phyloP scores from a whole-genome alignment of 129 eudicot species.

The sunflower (Helianthus annuus) region DNA sequence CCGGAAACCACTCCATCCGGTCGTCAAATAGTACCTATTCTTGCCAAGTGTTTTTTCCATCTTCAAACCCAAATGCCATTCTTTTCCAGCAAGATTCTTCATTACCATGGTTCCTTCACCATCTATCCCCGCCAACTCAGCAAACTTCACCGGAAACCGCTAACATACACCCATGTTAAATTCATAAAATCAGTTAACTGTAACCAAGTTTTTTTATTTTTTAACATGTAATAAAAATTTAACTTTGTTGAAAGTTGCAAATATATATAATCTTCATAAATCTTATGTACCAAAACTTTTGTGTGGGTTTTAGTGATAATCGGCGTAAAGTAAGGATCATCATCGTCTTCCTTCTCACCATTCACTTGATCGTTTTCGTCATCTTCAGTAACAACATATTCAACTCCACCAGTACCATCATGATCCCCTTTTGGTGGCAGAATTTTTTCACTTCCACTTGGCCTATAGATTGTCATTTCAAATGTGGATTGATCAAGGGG shows the following conservation, averaged over 20 bases:
- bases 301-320: background rate
- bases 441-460: background rate
- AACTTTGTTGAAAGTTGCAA: background rate
- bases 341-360: background rate
- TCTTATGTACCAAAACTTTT: slow-evolving; percentile 1
- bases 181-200: background rate
- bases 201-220: background rate
- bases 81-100: slow-evolving; percentile 23
- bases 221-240: background rate
- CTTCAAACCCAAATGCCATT: background rate
- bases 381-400: background rate
- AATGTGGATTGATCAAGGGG: background rate
- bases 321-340: background rate
- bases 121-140: slow-evolving; percentile 14
- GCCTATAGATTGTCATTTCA: background rate
- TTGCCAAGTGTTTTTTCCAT: background rate
- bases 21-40: slow-evolving; percentile 1
- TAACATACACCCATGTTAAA: background rate
- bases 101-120: background rate
- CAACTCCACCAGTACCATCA: background rate
- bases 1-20: slow-evolving; percentile 11
- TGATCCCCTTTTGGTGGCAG: background rate
- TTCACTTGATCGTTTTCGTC: background rate
- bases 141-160: slow-evolving; percentile 23
- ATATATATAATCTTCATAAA: background rate